A percentile compares a stretch with the other conserved stretches of the same genome.
Conservation (phyloP, 768 basidiomycete species). For the Lactarius quietus region DNA sequence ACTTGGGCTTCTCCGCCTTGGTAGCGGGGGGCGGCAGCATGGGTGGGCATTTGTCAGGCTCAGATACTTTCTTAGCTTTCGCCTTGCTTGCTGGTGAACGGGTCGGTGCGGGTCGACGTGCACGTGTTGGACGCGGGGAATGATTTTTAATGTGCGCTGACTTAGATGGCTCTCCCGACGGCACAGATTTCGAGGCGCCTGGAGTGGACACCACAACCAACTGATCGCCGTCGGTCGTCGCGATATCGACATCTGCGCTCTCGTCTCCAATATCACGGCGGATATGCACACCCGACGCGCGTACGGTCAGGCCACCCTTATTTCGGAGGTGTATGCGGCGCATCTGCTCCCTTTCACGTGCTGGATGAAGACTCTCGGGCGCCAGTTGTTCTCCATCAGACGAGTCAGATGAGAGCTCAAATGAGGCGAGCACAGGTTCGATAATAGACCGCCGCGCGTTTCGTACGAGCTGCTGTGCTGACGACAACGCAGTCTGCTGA, state of each 20-base stretch:
- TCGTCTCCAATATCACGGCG: slow-evolving; percentile 58
- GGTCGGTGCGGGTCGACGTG: slow-evolving; percentile 7
- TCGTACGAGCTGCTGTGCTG: slow-evolving; percentile 57
- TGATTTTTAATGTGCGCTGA: background rate
- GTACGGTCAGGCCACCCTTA: slow-evolving; percentile 27
- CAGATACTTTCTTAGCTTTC: slow-evolving; percentile 12
- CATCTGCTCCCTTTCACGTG: slow-evolving; percentile 50
- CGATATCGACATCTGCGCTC: slow-evolving; percentile 57
- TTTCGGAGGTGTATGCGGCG: slow-evolving; percentile 53
- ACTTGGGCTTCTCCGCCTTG: slow-evolving; percentile 40
- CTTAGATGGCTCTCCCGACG: background rate
- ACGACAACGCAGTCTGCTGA: slow-evolving; percentile 46
- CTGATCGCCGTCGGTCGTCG: slow-evolving; percentile 19
- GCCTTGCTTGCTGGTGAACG: slow-evolving; percentile 2
- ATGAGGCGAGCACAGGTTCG: slow-evolving; percentile 39
- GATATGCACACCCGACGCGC: slow-evolving; percentile 45
- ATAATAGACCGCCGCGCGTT: slow-evolving; percentile 48
- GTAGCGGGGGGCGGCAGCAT: slow-evolving; percentile 7
- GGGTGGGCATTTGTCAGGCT: background rate
- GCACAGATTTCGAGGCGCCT: background rate
- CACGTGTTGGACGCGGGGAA: slow-evolving; percentile 10
- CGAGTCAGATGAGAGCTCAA: slow-evolving; percentile 37
- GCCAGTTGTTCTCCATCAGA: slow-evolving; percentile 39
- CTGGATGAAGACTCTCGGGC: slow-evolving; percentile 40
- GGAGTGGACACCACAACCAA: background rate